phyloP scores from a whole-genome alignment of 345 rosid species.

The Rhodamnia rubescens region DNA sequence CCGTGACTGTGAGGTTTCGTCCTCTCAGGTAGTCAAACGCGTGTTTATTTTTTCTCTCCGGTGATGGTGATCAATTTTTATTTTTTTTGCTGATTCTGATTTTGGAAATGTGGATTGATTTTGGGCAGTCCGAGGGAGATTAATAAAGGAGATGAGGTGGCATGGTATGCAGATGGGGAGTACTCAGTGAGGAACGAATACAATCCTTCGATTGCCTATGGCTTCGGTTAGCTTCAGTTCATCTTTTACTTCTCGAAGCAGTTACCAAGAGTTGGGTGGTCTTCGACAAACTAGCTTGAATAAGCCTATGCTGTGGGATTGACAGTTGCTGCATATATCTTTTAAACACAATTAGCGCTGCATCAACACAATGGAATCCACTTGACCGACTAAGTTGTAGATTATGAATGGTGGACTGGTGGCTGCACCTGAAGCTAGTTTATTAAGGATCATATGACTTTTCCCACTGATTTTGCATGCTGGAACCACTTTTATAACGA shows the following conservation, averaged over 20 bases:
- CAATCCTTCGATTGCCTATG: conserved; percentile 81
- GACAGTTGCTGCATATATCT: neutral
- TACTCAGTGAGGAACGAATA: conserved; percentile 78
- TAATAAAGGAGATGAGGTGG: conserved; percentile 95
- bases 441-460: neutral
- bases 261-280: neutral
- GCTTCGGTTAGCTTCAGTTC: conserved; percentile 55
- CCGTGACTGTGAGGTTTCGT: conserved; percentile 93
- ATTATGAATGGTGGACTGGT: neutral
- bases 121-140: conserved; percentile 82
- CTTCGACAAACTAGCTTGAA: neutral
- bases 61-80: neutral
- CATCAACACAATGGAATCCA: neutral
- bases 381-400: neutral
- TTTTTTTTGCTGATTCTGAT: conserved; percentile 8
- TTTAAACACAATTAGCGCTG: neutral
- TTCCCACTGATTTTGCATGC: neutral
- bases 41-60: neutral
- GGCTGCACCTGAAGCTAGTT: neutral
- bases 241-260: neutral
- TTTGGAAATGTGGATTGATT: neutral
- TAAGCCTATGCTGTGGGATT: neutral
- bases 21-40: conserved; percentile 59
- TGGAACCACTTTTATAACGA: neutral
- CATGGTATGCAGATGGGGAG: conserved; percentile 99